These are phyloP conservation scores for Zymoseptoria crescenta DNA, from an alignment of 2,329 filamentous ascomycete species.

Conservation along the genomic window DNA sequence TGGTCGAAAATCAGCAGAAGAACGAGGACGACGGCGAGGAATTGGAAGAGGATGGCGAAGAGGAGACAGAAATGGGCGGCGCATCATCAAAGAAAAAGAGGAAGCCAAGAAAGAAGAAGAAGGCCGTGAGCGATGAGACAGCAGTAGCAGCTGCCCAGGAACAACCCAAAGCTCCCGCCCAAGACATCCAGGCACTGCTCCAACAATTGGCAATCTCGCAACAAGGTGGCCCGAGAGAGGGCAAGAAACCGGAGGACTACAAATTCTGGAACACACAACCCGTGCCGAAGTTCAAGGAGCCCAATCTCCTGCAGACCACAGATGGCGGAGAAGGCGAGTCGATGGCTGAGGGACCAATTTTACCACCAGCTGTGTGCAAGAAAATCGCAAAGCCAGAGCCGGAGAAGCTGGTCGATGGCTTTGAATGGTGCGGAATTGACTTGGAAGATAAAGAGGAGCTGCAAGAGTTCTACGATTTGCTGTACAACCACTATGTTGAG, in stretches of 20 bases:
- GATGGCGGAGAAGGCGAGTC: conserved; percentile 43
- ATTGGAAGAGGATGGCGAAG: conserved; percentile 12
- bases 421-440: conserved; percentile 92
- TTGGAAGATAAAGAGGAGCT: conserved; percentile 68
- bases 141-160: conserved; percentile 6
- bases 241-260: conserved; percentile 47
- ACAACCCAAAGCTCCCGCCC: conserved; percentile 15
- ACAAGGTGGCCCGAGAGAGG: conserved; percentile 21
- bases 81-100: conserved; percentile 19
- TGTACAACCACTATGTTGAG: conserved; percentile 93
- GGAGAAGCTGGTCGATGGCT: conserved; percentile 66
- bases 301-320: conserved; percentile 28
- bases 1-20: conserved; percentile 7
- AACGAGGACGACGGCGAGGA: conserved; percentile 17
- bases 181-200: conserved; percentile 25
- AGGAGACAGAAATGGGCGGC: conserved; percentile 7
- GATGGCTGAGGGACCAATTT: conserved; percentile 73
- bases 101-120: conserved; percentile 22
- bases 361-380: conserved; percentile 68
- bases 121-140: conserved; percentile 10
- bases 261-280: conserved; percentile 99
- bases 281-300: conserved; percentile 68
- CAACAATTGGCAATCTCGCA: conserved; percentile 23
- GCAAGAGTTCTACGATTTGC: conserved; percentile 82
- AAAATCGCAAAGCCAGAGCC: conserved; percentile 46